Conservation (phyloP, 2,329 filamentous ascomycete species). For the Sarocladium strictum region DNA sequence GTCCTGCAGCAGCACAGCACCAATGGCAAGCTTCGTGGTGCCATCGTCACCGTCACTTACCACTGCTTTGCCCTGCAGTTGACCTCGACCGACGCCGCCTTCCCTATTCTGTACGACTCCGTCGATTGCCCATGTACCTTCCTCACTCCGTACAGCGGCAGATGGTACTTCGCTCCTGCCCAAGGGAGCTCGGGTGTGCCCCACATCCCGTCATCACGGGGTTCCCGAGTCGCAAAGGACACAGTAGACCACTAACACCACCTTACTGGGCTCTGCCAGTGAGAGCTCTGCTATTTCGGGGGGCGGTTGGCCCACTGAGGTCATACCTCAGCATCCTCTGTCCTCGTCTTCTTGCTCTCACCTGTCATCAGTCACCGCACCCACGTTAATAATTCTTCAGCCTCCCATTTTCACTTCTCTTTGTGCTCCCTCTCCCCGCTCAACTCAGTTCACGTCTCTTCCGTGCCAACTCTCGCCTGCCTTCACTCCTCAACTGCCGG, state of each 20-base stretch:
- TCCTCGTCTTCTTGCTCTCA: background rate
- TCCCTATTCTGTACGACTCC: slow-evolving; percentile 1
- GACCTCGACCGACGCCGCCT: background rate
- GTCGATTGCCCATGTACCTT: background rate
- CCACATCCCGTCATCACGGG: slow-evolving; percentile 10
- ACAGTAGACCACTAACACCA: slow-evolving; percentile 9
- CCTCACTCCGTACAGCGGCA: background rate
- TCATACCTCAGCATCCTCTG: background rate
- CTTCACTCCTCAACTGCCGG: background rate
- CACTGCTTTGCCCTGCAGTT: background rate
- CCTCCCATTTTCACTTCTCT: background rate
- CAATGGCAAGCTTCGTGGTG: too few species aligned
- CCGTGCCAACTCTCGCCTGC: background rate
- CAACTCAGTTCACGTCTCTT: background rate
- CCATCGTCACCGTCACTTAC: background rate
- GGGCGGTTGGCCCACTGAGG: slow-evolving; percentile 1
- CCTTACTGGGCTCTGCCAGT: background rate
- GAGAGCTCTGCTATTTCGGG: background rate
- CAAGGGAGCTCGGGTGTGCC: background rate
- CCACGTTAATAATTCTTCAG: too few species aligned
- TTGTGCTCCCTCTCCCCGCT: background rate
- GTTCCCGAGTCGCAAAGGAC: slow-evolving; percentile 7
- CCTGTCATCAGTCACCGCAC: background rate
- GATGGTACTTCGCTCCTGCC: background rate
- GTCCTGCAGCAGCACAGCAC: background rate